A percentile compares a stretch with the other conserved stretches of the same genome.
Evolutionary conservation across 495 filamentous ascomycete species (phyloP).

Genomic region (Aspergillus mulundensis): DNA sequence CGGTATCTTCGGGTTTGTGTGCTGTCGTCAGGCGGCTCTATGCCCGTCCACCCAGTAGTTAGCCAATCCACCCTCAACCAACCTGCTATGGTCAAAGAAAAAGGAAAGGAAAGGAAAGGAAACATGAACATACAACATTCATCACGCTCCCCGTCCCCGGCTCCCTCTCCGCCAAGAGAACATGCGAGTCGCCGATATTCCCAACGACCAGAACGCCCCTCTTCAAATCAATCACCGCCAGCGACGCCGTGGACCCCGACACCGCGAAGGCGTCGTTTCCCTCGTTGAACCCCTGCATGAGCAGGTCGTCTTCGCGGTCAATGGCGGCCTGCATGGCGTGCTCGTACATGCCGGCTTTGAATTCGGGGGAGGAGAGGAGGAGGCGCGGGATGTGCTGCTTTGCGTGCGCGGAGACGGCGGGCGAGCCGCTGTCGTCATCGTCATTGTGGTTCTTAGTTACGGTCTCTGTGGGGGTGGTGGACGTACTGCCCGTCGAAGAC

Average conservation of each 20-base stretch:
- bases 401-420: conserved; percentile 33
- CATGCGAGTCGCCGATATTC: conserved; percentile 42
- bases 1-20: conserved; percentile 34
- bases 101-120: too few species aligned
- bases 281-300: conserved; percentile 27
- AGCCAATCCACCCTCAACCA: too few species aligned
- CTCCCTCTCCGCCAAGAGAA: conserved; percentile 33
- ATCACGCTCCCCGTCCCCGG: conserved; percentile 2
- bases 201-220: conserved; percentile 32
- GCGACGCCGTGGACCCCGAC: conserved; percentile 35
- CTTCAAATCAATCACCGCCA: conserved; percentile 36
- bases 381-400: conserved; percentile 26
- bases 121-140: neutral
- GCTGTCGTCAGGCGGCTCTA: conserved; percentile 34
- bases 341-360: conserved; percentile 20
- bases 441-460: neutral
- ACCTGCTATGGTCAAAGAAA: too few species aligned
- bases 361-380: conserved; percentile 29
- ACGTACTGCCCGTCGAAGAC: conserved; percentile 43
- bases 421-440: conserved; percentile 29
- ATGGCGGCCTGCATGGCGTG: conserved; percentile 16
- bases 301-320: conserved; percentile 11
- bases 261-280: conserved; percentile 25
- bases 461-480: neutral
- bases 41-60: neutral